Base-by-base conservation (phyloP, 2,329 filamentous ascomycete species). In the Hymenoscyphus salicellus region DNA sequence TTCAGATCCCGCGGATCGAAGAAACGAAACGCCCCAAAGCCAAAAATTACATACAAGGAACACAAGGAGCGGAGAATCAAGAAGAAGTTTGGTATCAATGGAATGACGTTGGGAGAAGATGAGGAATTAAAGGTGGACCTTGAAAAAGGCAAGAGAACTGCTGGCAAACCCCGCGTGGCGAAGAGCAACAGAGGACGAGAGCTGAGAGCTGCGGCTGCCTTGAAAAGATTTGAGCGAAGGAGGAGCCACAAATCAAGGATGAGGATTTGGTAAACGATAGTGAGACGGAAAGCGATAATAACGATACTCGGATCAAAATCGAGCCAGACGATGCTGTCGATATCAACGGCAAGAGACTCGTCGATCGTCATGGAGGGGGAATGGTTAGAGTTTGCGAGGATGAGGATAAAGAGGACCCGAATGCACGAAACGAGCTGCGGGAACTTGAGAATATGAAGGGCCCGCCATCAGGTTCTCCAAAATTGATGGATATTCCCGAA, bases 351-450 rank as follows among this genome's bases (percentile, higher is more conserved):
- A 83, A 80, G 61, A 83, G 79, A 65, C 78, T 93, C 56, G 76
- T 89, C 26, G 91, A 93, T 72, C 79, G 80, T 8, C 84, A 89
- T 61, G 91, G 89, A 0, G 81, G 83, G 23, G 83, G 84, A 14
- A 82, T 96, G 81, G 79, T 94, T 66, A 90, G 86, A 70, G 86
- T 95, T 0, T 95, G 92, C 73, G 89, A 88, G 66, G 89, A 90
- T 55, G 89, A 92, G 68, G 80, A 81, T 73, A 82, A 82, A 2
- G 81, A 84, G 43, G 86, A 89, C 62, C 78, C 81, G 20, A 80
- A 86, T 71, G 82, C 80, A 2, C 80, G 83, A 71, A 81, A 83
- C 33, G 90, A 96, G 76, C 78, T 92, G 70, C 80, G 82, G 16
- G 91, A 96, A 75, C 79, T 95, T 60, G 82, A 83, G 61, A 80